phyloP scores from a whole-genome alignment of 345 rosid genomes.

The Gossypium australe region DNA sequence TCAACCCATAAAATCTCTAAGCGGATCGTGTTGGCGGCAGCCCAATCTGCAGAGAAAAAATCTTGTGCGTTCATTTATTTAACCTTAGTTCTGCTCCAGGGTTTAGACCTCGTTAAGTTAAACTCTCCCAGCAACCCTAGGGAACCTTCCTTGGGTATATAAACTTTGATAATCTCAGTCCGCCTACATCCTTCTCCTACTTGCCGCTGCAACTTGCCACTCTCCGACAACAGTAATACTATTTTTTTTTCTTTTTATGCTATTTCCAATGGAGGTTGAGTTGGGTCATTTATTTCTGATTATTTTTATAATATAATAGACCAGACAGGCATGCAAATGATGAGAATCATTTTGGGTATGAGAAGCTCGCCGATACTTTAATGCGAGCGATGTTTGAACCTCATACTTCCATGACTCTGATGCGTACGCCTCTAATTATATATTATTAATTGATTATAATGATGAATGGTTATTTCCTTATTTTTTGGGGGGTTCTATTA shows the following conservation, averaged over 20 bases:
- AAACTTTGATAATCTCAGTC: neutral
- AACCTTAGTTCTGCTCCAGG: conserved; percentile 5
- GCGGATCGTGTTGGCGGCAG: neutral
- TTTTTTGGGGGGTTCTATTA: neutral
- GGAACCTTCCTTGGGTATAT: neutral
- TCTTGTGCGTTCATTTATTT: conserved; percentile 3
- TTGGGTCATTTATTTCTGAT: neutral
- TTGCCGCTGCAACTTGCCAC: neutral
- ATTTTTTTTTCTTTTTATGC: neutral
- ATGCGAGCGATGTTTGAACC: conserved; percentile 22
- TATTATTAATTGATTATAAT: neutral
- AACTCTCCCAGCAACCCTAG: neutral
- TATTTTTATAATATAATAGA: neutral
- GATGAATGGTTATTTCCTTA: neutral
- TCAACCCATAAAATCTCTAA: neutral
- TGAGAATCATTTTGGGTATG: conserved; percentile 21
- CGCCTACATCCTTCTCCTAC: neutral
- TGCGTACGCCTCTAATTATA: conserved; percentile 6
- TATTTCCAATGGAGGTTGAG: neutral
- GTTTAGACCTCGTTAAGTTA: neutral
- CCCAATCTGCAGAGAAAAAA: neutral
- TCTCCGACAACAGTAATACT: neutral
- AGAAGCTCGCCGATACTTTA: conserved; percentile 24
- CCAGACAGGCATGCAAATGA: conserved; percentile 21
- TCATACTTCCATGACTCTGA: conserved; percentile 59